These are phyloP conservation scores for Hyphopichia burtonii DNA, from an alignment of 1,139 yeast genomes.

Conservation along the genomic window DNA sequence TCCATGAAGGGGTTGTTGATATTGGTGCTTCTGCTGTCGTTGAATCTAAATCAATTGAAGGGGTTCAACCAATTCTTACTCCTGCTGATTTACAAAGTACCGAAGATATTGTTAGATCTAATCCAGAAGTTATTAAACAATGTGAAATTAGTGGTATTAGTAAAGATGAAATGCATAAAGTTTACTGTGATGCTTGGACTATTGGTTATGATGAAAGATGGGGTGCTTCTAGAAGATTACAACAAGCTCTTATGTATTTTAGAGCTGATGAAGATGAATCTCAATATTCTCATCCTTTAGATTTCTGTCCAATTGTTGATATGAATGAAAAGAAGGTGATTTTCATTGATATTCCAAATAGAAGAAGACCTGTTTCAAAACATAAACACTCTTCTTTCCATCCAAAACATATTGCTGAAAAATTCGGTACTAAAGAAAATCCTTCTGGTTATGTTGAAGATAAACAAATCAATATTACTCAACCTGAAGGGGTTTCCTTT, in stretches of 20 bases:
- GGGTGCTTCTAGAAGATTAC: constrained; percentile 73
- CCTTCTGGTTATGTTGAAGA: constrained; percentile 59
- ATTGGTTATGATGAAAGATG: constrained; percentile 84
- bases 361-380: constrained; percentile 70
- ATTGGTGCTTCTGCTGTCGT: constrained; percentile 47
- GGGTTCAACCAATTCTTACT: constrained; percentile 73
- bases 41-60: constrained; percentile 49
- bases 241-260: constrained; percentile 79
- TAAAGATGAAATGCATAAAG: constrained; percentile 61
- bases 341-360: constrained; percentile 70
- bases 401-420: constrained; percentile 60
- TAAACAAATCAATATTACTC: constrained; percentile 66
- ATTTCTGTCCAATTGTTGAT: constrained; percentile 80
- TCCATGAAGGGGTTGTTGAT: constrained; percentile 70
- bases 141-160: constrained; percentile 70
- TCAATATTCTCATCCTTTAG: constrained; percentile 80
- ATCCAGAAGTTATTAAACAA: constrained; percentile 71
- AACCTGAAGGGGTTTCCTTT: constrained; percentile 82
- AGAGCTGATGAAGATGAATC: constrained; percentile 77
- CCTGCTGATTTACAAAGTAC: constrained; percentile 64
- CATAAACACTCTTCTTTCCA: constrained; percentile 68
- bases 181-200: constrained; percentile 85
- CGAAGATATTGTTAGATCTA: constrained; percentile 63
- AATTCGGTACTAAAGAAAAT: constrained; percentile 51
- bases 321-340: constrained; percentile 67